Percentiles rank a stretch among this genome's conserved stretches.
These are phyloP conservation scores for Sabuloglossum arenarium DNA, from an alignment of 495 filamentous ascomycete genomes.

Conservation along the genomic window DNA sequence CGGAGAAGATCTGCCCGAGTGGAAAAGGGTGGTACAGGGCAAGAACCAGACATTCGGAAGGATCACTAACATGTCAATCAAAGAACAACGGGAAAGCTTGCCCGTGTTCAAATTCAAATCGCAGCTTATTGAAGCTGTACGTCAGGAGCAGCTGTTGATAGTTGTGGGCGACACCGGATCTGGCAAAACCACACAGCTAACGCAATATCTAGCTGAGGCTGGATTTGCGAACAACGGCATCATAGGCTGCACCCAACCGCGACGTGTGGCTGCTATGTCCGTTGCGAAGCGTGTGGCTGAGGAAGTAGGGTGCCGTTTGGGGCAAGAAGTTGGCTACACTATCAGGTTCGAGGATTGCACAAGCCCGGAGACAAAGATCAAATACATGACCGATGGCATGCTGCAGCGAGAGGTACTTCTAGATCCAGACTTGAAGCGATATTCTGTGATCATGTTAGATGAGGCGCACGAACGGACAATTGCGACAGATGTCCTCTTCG, in stretches of 20 bases:
- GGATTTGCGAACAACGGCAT: constrained; percentile 79
- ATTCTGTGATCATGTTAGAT: constrained; percentile 95
- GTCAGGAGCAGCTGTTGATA: constrained; percentile 76
- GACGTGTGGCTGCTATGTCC: constrained; percentile 91
- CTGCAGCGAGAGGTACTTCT: constrained; percentile 84
- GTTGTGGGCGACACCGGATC: constrained; percentile 96
- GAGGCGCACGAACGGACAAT: constrained; percentile 97
- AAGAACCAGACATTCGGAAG: constrained; percentile 72
- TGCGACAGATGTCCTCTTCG: constrained; percentile 87
- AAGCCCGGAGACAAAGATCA: constrained; percentile 75
- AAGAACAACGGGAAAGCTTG: constrained; percentile 77
- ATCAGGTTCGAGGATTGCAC: constrained; percentile 96
- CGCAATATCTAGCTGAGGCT: constrained; percentile 83
- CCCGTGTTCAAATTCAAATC: constrained; percentile 83
- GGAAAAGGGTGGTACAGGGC: constrained; percentile 68
- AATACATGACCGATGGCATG: constrained; percentile 99
- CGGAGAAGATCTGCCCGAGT: constrained; percentile 65
- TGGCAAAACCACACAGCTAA: constrained; percentile 92
- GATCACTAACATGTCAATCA: constrained; percentile 79
- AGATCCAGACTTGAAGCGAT: constrained; percentile 68
- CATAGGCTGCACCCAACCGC: constrained; percentile 93
- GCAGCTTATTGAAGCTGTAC: constrained; percentile 72
- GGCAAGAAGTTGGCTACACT: constrained; percentile 88
- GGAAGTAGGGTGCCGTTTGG: constrained; percentile 81
- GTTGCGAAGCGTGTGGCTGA: constrained; percentile 94